A percentile compares a stretch with the other conserved stretches of the same genome.
phyloP scores from a whole-genome alignment of 495 filamentous ascomycete species.

The Hypoxylon lienhwacheense region DNA sequence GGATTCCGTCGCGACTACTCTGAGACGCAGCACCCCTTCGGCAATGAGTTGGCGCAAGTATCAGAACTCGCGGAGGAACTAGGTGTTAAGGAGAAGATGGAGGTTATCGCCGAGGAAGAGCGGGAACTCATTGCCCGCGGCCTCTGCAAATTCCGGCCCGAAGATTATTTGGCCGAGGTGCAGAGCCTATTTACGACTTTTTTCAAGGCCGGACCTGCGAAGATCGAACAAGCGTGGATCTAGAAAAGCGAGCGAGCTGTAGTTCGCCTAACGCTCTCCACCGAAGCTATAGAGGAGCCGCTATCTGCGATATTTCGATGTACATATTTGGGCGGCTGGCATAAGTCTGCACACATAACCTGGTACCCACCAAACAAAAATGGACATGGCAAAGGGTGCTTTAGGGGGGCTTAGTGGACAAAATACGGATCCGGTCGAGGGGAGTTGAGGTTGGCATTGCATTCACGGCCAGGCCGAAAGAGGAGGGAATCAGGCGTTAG shows the following conservation, averaged over 20 bases:
- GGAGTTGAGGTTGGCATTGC: conserved; percentile 31
- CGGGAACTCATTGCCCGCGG: conserved; percentile 64
- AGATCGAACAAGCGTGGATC: conserved; percentile 36
- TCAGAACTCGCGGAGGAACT: conserved; percentile 87
- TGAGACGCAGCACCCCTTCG: conserved; percentile 60
- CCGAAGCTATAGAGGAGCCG: conserved; percentile 7
- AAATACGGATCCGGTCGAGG: conserved; percentile 23
- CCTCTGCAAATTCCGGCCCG: conserved; percentile 71
- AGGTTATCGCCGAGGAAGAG: conserved; percentile 73
- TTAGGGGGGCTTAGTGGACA: conserved; percentile 22
- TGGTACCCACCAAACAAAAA: conserved; percentile 9
- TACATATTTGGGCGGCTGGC: conserved; percentile 39
- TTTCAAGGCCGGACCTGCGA: conserved; percentile 33
- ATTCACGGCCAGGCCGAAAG: conserved; percentile 19
- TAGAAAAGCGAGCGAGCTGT: conserved; percentile 14
- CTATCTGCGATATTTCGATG: conserved; percentile 34
- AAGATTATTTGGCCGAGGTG: conserved; percentile 86
- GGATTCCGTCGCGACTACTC: conserved; percentile 37
- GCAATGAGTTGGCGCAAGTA: conserved; percentile 72
- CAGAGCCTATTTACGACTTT: conserved; percentile 61
- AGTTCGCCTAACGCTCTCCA: conserved; percentile 12
- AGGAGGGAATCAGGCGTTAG: conserved; percentile 33
- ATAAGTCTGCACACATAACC: conserved; percentile 27
- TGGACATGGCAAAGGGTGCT: conserved; percentile 18
- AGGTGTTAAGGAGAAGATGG: conserved; percentile 62